Conservation (phyloP, 192 early-diverging fungal genomes). For the Dimargaris xerosporica region DNA sequence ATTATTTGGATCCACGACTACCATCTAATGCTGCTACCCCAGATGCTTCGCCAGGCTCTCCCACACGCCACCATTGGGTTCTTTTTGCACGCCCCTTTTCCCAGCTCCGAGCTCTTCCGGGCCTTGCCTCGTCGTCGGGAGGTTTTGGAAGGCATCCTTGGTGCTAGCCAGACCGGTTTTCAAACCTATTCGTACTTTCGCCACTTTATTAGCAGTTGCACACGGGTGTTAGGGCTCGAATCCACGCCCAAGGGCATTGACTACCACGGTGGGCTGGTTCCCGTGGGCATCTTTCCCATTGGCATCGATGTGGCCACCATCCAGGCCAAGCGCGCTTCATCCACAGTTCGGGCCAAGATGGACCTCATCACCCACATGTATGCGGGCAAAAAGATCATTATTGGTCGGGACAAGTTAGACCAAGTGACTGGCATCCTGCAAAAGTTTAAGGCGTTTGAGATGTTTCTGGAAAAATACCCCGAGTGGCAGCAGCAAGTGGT, state of each 20-base stretch:
- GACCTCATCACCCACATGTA: constrained; percentile 67
- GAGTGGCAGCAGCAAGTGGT: constrained; percentile 86
- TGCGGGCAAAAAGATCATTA: constrained; percentile 79
- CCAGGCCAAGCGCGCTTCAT: constrained; percentile 39
- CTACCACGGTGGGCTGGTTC: constrained; percentile 59
- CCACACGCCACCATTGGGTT: constrained; percentile 86
- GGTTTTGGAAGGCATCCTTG: constrained; percentile 80
- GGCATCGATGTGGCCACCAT: constrained; percentile 76
- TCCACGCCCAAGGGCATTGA: constrained; percentile 74
- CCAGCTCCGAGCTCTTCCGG: constrained; percentile 86
- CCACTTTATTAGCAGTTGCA: constrained; percentile 80
- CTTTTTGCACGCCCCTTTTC: constrained; percentile 95
- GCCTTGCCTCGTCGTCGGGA: constrained; percentile 76
- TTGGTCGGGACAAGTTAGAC: constrained; percentile 93
- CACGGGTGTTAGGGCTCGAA: constrained; percentile 76
- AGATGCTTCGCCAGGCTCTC: constrained; percentile 65
- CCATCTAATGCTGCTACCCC: constrained; percentile 86
- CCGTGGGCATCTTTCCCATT: constrained; percentile 89
- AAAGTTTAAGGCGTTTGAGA: constrained; percentile 90
- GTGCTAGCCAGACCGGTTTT: constrained; percentile 79
- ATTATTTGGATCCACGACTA: constrained; percentile 98
- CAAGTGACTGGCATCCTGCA: constrained; percentile 87
- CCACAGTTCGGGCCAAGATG: constrained; percentile 63
- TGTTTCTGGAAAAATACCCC: constrained; percentile 76
- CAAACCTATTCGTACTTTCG: constrained; percentile 87